These are phyloP conservation scores for Rhizopogon hawkerae DNA, from an alignment of 1,284 basidiomycete genomes.

Conservation along the genomic window DNA sequence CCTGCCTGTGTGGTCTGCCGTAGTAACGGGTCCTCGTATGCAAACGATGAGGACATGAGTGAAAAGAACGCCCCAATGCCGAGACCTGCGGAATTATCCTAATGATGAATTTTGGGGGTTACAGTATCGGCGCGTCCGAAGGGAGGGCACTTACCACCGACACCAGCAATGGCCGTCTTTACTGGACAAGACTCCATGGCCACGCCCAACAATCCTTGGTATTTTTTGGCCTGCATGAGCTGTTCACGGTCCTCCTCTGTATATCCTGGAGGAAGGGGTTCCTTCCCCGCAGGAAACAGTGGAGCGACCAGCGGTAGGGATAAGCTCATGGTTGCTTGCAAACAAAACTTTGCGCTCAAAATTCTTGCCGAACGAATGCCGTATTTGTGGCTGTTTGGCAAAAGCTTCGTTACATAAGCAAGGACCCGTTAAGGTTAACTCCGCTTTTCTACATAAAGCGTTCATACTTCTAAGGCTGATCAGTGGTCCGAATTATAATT, in stretches of 20 bases:
- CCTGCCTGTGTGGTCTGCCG: conserved; percentile 56
- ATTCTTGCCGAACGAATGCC: conserved; percentile 5
- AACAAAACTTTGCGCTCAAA: not conserved
- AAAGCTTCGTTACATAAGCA: conserved; percentile 5
- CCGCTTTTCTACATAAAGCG: too few species aligned
- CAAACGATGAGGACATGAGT: conserved; percentile 91
- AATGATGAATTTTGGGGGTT: conserved; percentile 10
- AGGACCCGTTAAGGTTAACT: not conserved
- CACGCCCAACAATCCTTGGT: conserved; percentile 58
- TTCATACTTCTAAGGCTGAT: too few species aligned
- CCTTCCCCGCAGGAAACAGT: conserved; percentile 53
- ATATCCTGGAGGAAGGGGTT: conserved; percentile 74
- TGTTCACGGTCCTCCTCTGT: conserved; percentile 73
- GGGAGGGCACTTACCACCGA: conserved; percentile 51
- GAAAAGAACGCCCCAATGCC: conserved; percentile 94
- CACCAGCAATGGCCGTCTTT: conserved; percentile 76
- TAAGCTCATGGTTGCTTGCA: conserved; percentile 14
- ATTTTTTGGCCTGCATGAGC: conserved; percentile 64
- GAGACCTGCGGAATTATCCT: conserved; percentile 50
- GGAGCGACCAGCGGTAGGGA: conserved; percentile 37
- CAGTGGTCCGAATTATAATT: too few species aligned
- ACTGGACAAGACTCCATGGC: conserved; percentile 80
- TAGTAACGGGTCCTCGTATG: conserved; percentile 89
- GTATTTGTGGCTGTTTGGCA: conserved; percentile 12
- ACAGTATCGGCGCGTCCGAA: conserved; percentile 5